Evolutionary conservation across 1,284 basidiomycete genomes (phyloP).

Genomic region (Moesziomyces globuligerus): DNA sequence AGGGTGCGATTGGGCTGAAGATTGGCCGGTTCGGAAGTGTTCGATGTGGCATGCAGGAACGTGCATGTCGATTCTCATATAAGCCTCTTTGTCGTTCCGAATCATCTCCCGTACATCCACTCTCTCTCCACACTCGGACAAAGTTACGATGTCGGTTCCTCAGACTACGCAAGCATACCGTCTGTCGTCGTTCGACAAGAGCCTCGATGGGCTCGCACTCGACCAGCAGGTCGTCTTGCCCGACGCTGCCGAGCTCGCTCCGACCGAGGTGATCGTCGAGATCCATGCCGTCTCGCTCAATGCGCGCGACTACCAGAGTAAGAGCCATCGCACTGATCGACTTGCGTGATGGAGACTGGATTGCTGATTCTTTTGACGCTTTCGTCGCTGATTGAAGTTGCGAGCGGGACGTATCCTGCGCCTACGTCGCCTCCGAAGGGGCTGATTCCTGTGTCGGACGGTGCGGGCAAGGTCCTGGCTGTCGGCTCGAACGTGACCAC

Average conservation of each 20-base stretch:
- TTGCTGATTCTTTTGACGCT: too few relatives aligned
- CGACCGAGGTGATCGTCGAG: constrained; percentile 26
- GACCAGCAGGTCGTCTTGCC: constrained; percentile 19
- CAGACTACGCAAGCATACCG: constrained; percentile 23
- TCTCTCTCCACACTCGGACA: too few relatives aligned
- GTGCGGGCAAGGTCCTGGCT: constrained; percentile 25
- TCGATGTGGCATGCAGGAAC: too few relatives aligned
- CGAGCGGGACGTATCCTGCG: constrained; percentile 33
- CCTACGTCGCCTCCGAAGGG: constrained; percentile 16
- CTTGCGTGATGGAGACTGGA: too few relatives aligned
- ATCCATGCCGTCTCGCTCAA: constrained; percentile 43
- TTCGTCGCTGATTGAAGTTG: constrained; percentile 7
- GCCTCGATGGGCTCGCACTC: constrained; percentile 20
- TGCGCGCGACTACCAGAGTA: constrained; percentile 41
- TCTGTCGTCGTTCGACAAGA: constrained; percentile 25
- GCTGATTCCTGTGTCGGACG: constrained; percentile 39
- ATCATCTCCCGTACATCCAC: too few relatives aligned
- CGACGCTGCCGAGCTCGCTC: constrained; percentile 3
- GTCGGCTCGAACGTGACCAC: constrained; percentile 16
- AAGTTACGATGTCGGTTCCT: constrained; percentile 26
- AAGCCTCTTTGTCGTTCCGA: too few relatives aligned
- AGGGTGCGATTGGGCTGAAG: too few relatives aligned
- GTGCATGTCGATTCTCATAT: too few relatives aligned
- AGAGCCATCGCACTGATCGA: neutral
- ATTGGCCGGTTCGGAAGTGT: too few relatives aligned